Base-by-base conservation (phyloP, 1,139 yeast genomes). In the Geotrichum fermentans region DNA sequence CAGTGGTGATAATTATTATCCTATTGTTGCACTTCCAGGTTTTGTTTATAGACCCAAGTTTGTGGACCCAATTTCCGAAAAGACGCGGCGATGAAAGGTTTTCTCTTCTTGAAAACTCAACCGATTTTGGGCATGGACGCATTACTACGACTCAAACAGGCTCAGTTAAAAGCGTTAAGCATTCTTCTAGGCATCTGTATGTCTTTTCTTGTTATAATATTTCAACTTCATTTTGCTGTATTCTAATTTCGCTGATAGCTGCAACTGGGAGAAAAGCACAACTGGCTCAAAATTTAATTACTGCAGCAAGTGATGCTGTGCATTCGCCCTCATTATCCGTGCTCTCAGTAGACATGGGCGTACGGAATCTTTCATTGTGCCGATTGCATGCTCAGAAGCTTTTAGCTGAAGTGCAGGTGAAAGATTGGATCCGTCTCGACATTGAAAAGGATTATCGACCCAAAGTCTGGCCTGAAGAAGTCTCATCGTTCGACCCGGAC, bases 381-480 rank as follows among this genome's bases (percentile, higher is more conserved):
- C 60, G 60, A 33, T 24, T 66, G 40, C 39, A 43, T 2, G 49
- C 43, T 48, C 40, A 57, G 53, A 18, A 53, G 37, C 49, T 55
- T 52, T n/a, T 43, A 47, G 30, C 45, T 56, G 11, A 40, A 28
- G 73, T 77, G 0, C 42, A 52, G 0, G 56, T 76, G 2, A 47
- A 57, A 4, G 71, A 71, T 40, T 76, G 81, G 79, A 57, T 66
- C 39, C 72, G 76, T 52, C 58, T 73, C 47, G 73, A 73, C 51
- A 59, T 74, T 18, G 64, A 63, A 17, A 60, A 59, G 7, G 63
- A 66, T 55, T 64, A 68, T 20, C 28, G 47, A 17, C 45, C 44
- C 13, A n/a, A 20, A 4, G 50, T 48, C 13, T 42, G 47, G 38
- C 40, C 52, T 1, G 36, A 38, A 2, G 18, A 36, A 4, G 38